phyloP scores from a whole-genome alignment of 176 grass and related monocot species.

The Musa beccarii region DNA sequence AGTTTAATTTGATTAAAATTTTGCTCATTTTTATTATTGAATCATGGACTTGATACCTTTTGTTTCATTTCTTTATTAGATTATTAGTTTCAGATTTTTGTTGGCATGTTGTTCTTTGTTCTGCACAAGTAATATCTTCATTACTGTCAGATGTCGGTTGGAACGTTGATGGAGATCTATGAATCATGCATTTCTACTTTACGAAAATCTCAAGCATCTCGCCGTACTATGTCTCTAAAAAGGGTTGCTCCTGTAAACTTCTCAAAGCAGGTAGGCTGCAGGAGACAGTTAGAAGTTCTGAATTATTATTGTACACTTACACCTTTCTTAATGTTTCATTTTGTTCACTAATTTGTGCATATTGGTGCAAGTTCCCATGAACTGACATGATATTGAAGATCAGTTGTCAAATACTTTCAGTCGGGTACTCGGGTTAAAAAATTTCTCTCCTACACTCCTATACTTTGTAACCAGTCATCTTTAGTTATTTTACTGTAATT shows the following conservation, averaged over 20 bases:
- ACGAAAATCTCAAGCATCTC: constrained; percentile 59
- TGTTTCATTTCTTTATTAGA: background rate
- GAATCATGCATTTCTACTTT: constrained; percentile 54
- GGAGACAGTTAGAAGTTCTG: background rate
- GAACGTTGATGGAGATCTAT: constrained; percentile 73
- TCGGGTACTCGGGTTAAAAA: background rate
- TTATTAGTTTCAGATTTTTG: background rate
- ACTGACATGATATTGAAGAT: background rate
- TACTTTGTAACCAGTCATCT: too few species aligned
- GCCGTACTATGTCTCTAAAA: constrained; percentile 68
- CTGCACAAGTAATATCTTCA: constrained; percentile 1
- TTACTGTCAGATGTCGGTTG: constrained; percentile 66
- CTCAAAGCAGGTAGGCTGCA: constrained; percentile 34
- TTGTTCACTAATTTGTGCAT: background rate
- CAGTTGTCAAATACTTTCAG: background rate
- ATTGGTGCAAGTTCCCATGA: background rate
- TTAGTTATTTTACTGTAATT: background rate
- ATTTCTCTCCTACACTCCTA: too few species aligned
- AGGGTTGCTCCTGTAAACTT: constrained; percentile 60
- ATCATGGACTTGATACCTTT: background rate
- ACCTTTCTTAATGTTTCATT: background rate
- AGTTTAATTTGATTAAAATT: background rate
- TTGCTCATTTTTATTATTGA: background rate
- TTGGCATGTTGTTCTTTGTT: constrained; percentile 22
- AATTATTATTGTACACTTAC: background rate